Base-by-base conservation (phyloP, 1,284 basidiomycete genomes). In the Ceratobasidium sp. region DNA sequence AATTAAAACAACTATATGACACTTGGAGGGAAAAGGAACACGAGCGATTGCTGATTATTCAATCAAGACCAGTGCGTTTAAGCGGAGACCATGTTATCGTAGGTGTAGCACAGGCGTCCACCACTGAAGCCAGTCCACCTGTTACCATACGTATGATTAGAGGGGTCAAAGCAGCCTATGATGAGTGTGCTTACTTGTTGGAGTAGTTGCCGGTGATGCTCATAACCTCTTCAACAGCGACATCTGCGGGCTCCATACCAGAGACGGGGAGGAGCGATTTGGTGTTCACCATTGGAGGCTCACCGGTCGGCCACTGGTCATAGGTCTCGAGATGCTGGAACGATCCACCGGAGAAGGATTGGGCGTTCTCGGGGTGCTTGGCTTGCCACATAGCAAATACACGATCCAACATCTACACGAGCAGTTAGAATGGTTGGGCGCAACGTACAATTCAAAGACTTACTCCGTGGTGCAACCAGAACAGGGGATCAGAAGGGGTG, bases 401-500 rank as follows among this genome's bases (percentile, higher is more conserved):
- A 14, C 65, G 65, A 41, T 69, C 65, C 16, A 69, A 32, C 53
- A 57, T 57, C 65, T 69, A 28, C 3, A 55, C 5, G 10, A 9
- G 39, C n/a, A 32, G 26, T 58, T 34, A 69, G 53, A 18, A 3
- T 12, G 32, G 26, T 53, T 18, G 14, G 21, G 4, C n/a, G n/a
- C 21, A 55, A 34, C 10, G 23, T 28, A 30, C 53, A 3, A 16
- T 14, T n/a, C 18, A 32, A 6, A 32, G 16, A 69, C 65, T 26
- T 34, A 69, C 65, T 16, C 39, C 71, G 39, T 72, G 71, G 26
- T 62, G 48, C 23, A 72, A 34, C 58, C 52, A 72, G 48, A 72
- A 72, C 3, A 72, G 34, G 12, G 71, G 71, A 26, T 72, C 73
- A 36, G 72, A 60, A 12, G 73, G 73, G 12, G 69, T 73, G 2